Percentiles rank a stretch among this genome's conserved stretches.
These are phyloP conservation scores for Acrodontium crateriforme DNA, from an alignment of 2,329 filamentous ascomycete species.

Conservation along the genomic window DNA sequence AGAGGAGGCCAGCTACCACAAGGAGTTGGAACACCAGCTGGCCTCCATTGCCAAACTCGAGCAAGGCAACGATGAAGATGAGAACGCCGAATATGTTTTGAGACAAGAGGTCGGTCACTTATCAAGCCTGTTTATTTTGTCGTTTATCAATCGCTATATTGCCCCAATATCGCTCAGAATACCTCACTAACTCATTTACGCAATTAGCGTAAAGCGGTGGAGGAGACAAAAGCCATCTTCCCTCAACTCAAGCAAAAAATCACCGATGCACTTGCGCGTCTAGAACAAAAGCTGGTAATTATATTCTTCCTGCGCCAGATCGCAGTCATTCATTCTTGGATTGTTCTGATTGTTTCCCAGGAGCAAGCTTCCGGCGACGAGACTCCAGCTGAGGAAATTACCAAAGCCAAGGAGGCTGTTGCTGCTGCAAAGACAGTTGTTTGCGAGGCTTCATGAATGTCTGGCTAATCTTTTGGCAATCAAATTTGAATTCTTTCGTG, in stretches of 20 bases:
- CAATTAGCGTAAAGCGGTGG: slow-evolving; percentile 58
- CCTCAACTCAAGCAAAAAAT: slow-evolving; percentile 59
- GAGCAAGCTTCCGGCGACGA: slow-evolving; percentile 25
- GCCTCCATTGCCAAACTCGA: slow-evolving; percentile 55
- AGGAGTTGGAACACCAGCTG: slow-evolving; percentile 65
- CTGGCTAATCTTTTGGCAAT: too few species aligned
- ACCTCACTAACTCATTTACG: slow-evolving; percentile 2
- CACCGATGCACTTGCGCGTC: slow-evolving; percentile 51
- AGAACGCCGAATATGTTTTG: slow-evolving; percentile 64
- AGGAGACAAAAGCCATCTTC: slow-evolving; percentile 78
- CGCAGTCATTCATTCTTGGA: slow-evolving; percentile 4
- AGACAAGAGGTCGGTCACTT: slow-evolving; percentile 63
- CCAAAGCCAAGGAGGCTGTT: slow-evolving; percentile 31
- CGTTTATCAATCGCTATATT: background rate
- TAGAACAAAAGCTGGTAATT: slow-evolving; percentile 65
- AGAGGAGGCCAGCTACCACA: slow-evolving; percentile 82
- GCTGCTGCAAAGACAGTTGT: slow-evolving; percentile 27
- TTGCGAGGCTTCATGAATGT: too few species aligned
- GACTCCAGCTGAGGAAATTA: slow-evolving; percentile 29
- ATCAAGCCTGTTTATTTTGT: background rate
- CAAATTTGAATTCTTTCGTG: too few species aligned
- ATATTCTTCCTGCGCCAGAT: slow-evolving; percentile 9
- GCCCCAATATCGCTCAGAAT: background rate
- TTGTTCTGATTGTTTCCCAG: slow-evolving; percentile 14
- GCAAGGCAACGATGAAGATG: slow-evolving; percentile 36